These are phyloP conservation scores for Penicillium glabrum DNA, from an alignment of 2,329 filamentous ascomycete genomes.

Conservation along the genomic window DNA sequence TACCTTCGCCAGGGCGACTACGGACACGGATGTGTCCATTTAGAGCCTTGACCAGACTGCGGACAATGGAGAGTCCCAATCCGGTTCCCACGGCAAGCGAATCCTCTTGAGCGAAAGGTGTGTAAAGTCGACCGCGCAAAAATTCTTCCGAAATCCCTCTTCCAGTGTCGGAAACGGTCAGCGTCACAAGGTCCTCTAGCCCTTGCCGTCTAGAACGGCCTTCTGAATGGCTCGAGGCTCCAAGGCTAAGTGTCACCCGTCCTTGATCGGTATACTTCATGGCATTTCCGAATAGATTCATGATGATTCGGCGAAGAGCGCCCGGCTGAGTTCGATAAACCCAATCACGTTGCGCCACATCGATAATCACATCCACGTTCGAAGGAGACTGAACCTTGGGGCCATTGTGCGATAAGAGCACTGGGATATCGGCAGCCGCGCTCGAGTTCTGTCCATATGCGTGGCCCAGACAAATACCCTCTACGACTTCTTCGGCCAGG, in stretches of 20 bases:
- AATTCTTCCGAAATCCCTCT: constrained; percentile 65
- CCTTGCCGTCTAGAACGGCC: constrained; percentile 32
- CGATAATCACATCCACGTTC: constrained; percentile 51
- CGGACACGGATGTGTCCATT: constrained; percentile 60
- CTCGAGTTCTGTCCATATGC: constrained; percentile 35
- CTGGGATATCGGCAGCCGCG: constrained; percentile 24
- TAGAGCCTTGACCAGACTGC: constrained; percentile 59
- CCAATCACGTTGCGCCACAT: constrained; percentile 55
- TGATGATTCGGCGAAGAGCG: constrained; percentile 55
- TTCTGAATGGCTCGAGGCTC: constrained; percentile 29
- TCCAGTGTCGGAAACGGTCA: constrained; percentile 63
- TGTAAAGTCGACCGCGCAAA: constrained; percentile 60
- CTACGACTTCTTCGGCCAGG: constrained; percentile 55
- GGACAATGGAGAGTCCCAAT: constrained; percentile 65
- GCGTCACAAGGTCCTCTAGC: constrained; percentile 32
- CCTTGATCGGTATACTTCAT: constrained; percentile 61
- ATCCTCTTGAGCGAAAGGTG: constrained; percentile 61
- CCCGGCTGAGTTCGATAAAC: constrained; percentile 57
- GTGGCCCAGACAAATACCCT: constrained; percentile 55
- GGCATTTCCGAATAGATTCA: constrained; percentile 64
- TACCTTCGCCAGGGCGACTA: constrained; percentile 55
- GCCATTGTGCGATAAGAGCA: constrained; percentile 16
- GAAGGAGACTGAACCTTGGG: constrained; percentile 11
- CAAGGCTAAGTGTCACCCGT: constrained; percentile 48
- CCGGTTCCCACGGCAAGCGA: constrained; percentile 50